Percentiles rank a stretch among this genome's conserved stretches.
phyloP scores from a whole-genome alignment of 345 rosid genomes.

The Citrus trifoliata region DNA sequence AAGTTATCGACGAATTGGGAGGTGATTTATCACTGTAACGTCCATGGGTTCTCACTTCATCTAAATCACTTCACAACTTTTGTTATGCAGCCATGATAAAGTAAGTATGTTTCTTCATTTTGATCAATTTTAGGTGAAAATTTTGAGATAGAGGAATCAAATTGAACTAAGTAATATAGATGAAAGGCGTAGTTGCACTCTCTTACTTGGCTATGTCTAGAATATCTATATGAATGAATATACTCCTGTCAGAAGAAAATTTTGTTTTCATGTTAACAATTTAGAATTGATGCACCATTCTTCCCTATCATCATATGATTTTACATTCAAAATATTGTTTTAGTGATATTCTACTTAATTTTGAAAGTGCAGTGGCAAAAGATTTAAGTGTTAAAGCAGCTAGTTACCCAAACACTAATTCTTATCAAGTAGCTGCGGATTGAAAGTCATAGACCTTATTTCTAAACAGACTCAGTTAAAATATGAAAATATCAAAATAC shows the following conservation, averaged over 20 bases:
- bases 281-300: not conserved
- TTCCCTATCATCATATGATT: not conserved
- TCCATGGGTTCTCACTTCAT: conserved; percentile 4
- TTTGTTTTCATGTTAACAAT: not conserved
- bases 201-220: not conserved
- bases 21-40: conserved; percentile 30
- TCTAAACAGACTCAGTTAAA: no score
- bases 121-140: not conserved
- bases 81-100: not conserved
- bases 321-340: no score
- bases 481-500: no score
- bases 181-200: not conserved
- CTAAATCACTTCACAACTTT: not conserved
- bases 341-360: not conserved
- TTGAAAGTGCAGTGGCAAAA: no score
- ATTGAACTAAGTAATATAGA: not conserved
- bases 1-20: conserved; percentile 57
- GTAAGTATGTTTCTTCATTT: not conserved
- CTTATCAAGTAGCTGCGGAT: no score
- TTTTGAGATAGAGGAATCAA: not conserved
- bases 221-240: not conserved
- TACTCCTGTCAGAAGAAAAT: not conserved
- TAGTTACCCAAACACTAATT: no score
- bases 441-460: no score
- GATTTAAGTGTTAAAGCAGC: no score